These are phyloP conservation scores for Chionographis japonica DNA, from an alignment of 106 monocot genomes.

Conservation along the genomic window DNA sequence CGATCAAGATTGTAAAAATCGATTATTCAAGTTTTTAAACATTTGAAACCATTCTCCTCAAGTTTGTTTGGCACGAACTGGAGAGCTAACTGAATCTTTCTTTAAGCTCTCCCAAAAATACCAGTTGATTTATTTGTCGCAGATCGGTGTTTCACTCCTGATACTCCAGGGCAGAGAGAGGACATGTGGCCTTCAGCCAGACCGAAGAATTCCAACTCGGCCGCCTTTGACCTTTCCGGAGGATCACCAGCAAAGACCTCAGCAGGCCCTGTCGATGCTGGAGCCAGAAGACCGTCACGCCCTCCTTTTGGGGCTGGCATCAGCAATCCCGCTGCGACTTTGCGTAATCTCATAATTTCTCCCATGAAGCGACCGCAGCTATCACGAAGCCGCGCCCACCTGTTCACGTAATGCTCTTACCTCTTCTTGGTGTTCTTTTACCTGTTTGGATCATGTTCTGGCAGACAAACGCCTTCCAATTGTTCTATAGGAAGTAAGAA, in stretches of 20 bases:
- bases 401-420: slow-evolving; percentile 53
- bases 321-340: slow-evolving; percentile 64
- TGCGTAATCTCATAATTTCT: slow-evolving; percentile 58
- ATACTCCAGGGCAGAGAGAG: slow-evolving; percentile 89
- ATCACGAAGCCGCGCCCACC: slow-evolving; percentile 34
- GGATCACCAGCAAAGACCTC: slow-evolving; percentile 56
- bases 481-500: background rate
- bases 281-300: slow-evolving; percentile 32
- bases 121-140: slow-evolving; percentile 60
- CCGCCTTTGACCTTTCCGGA: slow-evolving; percentile 57
- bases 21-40: background rate
- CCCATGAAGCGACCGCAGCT: slow-evolving; percentile 58
- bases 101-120: slow-evolving; percentile 42
- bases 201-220: slow-evolving; percentile 42
- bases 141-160: slow-evolving; percentile 82
- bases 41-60: background rate
- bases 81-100: slow-evolving; percentile 10
- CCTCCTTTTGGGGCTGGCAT: slow-evolving; percentile 45
- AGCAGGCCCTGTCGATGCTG: slow-evolving; percentile 18
- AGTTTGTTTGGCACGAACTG: background rate
- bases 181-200: slow-evolving; percentile 61
- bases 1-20: background rate
- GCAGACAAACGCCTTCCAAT: background rate
- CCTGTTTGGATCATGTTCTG: background rate
- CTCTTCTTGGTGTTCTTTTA: background rate